Base-by-base conservation (phyloP, 2,329 filamentous ascomycete genomes). In the Fusarium tanahbumbuense region DNA sequence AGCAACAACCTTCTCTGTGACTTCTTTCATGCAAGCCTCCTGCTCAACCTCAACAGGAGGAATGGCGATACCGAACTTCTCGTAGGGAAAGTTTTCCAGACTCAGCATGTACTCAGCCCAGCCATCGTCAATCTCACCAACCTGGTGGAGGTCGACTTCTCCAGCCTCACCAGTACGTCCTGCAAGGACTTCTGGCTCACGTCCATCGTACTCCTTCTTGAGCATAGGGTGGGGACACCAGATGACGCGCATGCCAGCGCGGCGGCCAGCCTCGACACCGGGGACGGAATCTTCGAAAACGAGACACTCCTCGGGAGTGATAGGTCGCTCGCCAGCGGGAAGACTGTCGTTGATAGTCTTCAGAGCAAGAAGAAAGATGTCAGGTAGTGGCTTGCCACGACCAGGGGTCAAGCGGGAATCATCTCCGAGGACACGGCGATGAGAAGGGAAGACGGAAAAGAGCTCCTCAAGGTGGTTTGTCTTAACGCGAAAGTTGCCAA, bases 241-340 rank as follows among this genome's bases (percentile, higher is more conserved):
- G 2, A 97, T 85, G 15, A 97, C 94, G 71, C 95, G 89, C 95
- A 98, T 98, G 0, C 95, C 95, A 0, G 96, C 96, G 71, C 96
- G 88, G 56, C 96, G 85, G 7, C 94, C 96, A 4, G 93, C 89
- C 81, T 99, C 96, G 5, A 98, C 93, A 6, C 96, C 96, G 0
- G 94, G 93, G 3, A 98, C 94, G 47, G 91, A 93, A 80, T 99
- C 96, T 81, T 99, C 96, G 75, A 99, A 98, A 0, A 98, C 96
- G 18, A 99, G 85, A 78, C 96, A 98, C 80, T 98, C 95, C 72
- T 92, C 92, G 0, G 94, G 93, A 56, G 78, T 84, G 68, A 99
- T 91, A 63, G 87, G 82, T 70, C 86, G 82, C 54, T 91, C 89
- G 41, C 88, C 89, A 6, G 85, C 81, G 1, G 84, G 82, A 9